phyloP scores from a whole-genome alignment of 1,139 yeast genomes.

The Pichia sp. region DNA sequence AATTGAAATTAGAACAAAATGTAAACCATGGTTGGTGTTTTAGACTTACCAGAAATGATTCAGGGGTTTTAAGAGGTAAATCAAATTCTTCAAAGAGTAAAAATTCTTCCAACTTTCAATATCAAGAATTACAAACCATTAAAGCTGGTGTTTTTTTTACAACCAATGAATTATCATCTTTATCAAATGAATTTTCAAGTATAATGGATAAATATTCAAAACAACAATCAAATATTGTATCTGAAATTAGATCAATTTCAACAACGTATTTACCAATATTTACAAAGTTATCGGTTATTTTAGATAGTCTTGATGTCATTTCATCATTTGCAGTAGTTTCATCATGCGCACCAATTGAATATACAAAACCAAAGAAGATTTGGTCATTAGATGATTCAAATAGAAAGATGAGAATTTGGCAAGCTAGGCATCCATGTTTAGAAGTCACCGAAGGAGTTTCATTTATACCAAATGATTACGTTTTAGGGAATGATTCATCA shows the following conservation, averaged over 20 bases:
- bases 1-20: conserved; percentile 82
- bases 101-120: conserved; percentile 28
- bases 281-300: conserved; percentile 52
- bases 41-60: conserved; percentile 85
- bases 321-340: conserved; percentile 83
- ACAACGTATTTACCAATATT: conserved; percentile 76
- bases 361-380: conserved; percentile 55
- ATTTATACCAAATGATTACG: conserved; percentile 63
- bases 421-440: conserved; percentile 88
- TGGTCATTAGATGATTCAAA: conserved; percentile 42
- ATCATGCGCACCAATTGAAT: conserved; percentile 76
- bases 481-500: conserved; percentile 1
- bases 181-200: conserved; percentile 53
- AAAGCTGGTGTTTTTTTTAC: conserved; percentile 94
- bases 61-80: conserved; percentile 55
- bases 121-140: conserved; percentile 78
- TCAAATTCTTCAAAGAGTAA: conserved; percentile 32
- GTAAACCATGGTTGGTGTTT: conserved; percentile 89
- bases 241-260: conserved; percentile 74
- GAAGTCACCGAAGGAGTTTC: conserved; percentile 85
- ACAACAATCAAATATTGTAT: conserved; percentile 71
- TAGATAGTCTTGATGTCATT: conserved; percentile 79
- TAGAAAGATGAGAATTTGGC: conserved; percentile 53
- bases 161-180: conserved; percentile 53
- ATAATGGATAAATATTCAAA: conserved; percentile 61